These are phyloP conservation scores for Solanum hybrid DNA, from an alignment of 305 asterid species.

Conservation along the genomic window DNA sequence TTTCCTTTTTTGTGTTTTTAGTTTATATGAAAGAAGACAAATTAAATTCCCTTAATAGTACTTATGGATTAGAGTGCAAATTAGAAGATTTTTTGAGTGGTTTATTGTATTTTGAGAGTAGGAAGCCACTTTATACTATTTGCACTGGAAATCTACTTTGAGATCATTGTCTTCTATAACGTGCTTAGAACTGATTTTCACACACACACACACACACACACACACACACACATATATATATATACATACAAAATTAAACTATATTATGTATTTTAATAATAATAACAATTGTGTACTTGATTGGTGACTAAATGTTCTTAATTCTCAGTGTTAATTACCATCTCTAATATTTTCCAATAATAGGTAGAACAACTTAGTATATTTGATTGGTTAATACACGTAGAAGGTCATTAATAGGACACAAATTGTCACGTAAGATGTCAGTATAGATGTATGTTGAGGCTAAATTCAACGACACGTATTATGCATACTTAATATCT, in stretches of 20 bases:
- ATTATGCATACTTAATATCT: neutral
- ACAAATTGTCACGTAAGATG: too few relatives aligned
- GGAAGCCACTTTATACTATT: neutral
- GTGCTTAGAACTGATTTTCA: neutral
- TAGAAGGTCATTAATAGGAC: too few relatives aligned
- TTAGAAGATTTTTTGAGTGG: neutral
- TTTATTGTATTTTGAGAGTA: too few relatives aligned
- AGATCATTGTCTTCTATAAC: neutral
- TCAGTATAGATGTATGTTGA: neutral
- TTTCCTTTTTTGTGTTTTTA: neutral
- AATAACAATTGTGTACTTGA: neutral
- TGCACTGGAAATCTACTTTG: neutral
- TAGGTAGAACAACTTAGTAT: neutral
- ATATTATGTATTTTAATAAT: too few relatives aligned
- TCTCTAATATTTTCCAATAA: neutral
- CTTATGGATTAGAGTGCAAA: neutral
- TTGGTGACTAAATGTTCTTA: neutral
- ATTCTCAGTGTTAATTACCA: neutral
- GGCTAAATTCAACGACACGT: too few relatives aligned
- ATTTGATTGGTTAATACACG: neutral
- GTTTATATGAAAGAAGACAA: neutral
- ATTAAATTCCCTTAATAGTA: neutral
- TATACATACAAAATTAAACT: too few relatives aligned
- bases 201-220: too few relatives aligned
- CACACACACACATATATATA: too few relatives aligned